Conservation (phyloP, 1,139 yeast genomes). For the Lodderomyces jiufengensis region DNA sequence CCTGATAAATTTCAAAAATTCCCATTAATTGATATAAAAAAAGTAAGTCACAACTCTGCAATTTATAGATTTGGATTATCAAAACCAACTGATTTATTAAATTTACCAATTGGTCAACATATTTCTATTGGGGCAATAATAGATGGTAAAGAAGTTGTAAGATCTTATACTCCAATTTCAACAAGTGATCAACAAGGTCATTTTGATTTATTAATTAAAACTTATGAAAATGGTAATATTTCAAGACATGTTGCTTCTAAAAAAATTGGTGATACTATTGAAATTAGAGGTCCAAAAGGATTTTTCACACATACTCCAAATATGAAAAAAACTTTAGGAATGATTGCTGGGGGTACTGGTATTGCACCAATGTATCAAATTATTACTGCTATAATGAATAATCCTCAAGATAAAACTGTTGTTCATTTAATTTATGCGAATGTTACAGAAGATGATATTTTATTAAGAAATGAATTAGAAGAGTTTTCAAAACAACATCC, state of each 20-base stretch:
- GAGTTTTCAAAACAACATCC: slow-evolving; percentile 60
- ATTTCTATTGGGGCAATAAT: slow-evolving; percentile 67
- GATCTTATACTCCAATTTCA: slow-evolving; percentile 94
- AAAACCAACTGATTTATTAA: slow-evolving; percentile 66
- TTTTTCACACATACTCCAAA: slow-evolving; percentile 81
- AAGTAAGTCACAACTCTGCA: slow-evolving; percentile 79
- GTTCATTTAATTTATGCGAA: slow-evolving; percentile 78
- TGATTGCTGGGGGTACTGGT: slow-evolving; percentile 96
- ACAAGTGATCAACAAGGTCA: slow-evolving; percentile 81
- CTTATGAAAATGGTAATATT: slow-evolving; percentile 89
- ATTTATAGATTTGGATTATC: slow-evolving; percentile 86
- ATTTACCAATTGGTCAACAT: slow-evolving; percentile 95
- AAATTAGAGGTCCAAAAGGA: slow-evolving; percentile 88
- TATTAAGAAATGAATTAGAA: slow-evolving; percentile 75
- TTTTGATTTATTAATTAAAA: slow-evolving; percentile 86
- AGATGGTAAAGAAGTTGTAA: slow-evolving; percentile 73
- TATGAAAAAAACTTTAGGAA: slow-evolving; percentile 71
- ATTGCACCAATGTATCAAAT: slow-evolving; percentile 93
- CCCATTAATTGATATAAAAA: slow-evolving; percentile 77
- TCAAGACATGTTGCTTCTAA: slow-evolving; percentile 72
- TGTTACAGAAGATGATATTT: slow-evolving; percentile 70
- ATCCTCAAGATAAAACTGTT: slow-evolving; percentile 84
- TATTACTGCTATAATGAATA: slow-evolving; percentile 61
- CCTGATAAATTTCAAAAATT: slow-evolving; percentile 72
- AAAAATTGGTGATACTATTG: slow-evolving; percentile 43